Percentiles rank a stretch among this genome's conserved stretches.
These are phyloP conservation scores for Trichoderma endophyticum DNA, from an alignment of 2,329 filamentous ascomycete genomes.

Conservation along the genomic window DNA sequence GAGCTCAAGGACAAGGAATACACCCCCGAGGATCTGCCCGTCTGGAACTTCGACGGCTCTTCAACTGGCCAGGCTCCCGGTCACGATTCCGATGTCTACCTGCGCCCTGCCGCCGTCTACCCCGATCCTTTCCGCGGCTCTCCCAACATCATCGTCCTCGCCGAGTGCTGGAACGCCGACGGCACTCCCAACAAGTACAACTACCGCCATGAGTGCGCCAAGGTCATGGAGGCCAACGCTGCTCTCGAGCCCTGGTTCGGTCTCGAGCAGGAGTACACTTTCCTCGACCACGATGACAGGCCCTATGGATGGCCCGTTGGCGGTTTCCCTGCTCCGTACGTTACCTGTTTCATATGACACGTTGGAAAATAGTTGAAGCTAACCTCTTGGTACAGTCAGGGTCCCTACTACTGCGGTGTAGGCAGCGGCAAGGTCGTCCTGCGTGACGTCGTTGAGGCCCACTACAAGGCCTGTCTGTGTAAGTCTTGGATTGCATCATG, in stretches of 20 bases:
- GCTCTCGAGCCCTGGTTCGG: slow-evolving; percentile 92
- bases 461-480: slow-evolving; percentile 65
- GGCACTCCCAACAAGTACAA: slow-evolving; percentile 98
- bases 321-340: slow-evolving; percentile 75
- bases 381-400: slow-evolving; percentile 28
- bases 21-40: slow-evolving; percentile 51
- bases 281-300: slow-evolving; percentile 73
- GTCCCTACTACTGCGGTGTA: slow-evolving; percentile 72
- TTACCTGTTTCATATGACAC: neutral
- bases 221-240: slow-evolving; percentile 85
- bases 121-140: slow-evolving; percentile 86
- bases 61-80: slow-evolving; percentile 90
- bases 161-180: slow-evolving; percentile 92
- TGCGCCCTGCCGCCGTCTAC: slow-evolving; percentile 84
- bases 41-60: slow-evolving; percentile 67
- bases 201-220: slow-evolving; percentile 86
- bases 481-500: slow-evolving; percentile 21
- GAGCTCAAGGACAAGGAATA: slow-evolving; percentile 40
- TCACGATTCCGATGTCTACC: slow-evolving; percentile 97
- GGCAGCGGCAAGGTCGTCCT: slow-evolving; percentile 96
- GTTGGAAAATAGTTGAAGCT: slow-evolving; percentile 13
- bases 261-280: slow-evolving; percentile 92
- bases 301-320: slow-evolving; percentile 72
- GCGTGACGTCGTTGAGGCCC: slow-evolving; percentile 87
- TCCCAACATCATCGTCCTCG: slow-evolving; percentile 91